Evolutionary conservation across 768 basidiomycete species (phyloP), one percentile per base, ranked within the genome.

Genomic region (Gloeophyllum trabeum): DNA sequence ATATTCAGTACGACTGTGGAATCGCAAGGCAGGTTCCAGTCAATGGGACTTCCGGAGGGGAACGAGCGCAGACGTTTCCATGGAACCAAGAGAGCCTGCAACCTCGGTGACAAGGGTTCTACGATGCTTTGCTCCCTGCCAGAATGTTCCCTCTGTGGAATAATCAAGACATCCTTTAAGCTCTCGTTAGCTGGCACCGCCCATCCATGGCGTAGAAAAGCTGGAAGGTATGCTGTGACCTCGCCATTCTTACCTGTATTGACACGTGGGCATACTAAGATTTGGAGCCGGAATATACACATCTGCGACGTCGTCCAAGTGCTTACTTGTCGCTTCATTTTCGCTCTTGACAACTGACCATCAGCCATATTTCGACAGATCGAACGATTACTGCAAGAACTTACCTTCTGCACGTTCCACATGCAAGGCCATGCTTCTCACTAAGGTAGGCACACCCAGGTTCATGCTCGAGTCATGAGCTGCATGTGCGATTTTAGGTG

Each of bases 11-110:
- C 69, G 18, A 61, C 61, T 7, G 76, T 82, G 4, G 81, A 84
- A 54, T 49, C 61, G 28, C 69, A 71, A 36, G 80, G 81, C 1
- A 70, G 79, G 23, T 83, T 82, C 46, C 64, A 54, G 3, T 50
- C 64, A 25, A 48, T 66, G 3, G 76, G 76, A 25, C 64, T 75
- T 35, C 73, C 76, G 4, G 58, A 73, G 22, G 81, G 81, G 23
- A 83, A 83, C 48, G 79, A 82, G 56, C 79, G 81, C 48, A 74
- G 81, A 23, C 72, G 81, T 18, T 84, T 79, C 80, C 81, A 84
- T 54, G 81, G 82, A 16, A 84, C 81, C 7, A 69, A 69, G 25
- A 65, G 81, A 14, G 67, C 73, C 38, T 84, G 81, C 57, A 73
- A 66, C 35, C 55, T 83, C 2, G 79, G 79, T 5, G 78, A 82